Conservation (phyloP, 495 filamentous ascomycete genomes). For the Penicillium canariense region DNA sequence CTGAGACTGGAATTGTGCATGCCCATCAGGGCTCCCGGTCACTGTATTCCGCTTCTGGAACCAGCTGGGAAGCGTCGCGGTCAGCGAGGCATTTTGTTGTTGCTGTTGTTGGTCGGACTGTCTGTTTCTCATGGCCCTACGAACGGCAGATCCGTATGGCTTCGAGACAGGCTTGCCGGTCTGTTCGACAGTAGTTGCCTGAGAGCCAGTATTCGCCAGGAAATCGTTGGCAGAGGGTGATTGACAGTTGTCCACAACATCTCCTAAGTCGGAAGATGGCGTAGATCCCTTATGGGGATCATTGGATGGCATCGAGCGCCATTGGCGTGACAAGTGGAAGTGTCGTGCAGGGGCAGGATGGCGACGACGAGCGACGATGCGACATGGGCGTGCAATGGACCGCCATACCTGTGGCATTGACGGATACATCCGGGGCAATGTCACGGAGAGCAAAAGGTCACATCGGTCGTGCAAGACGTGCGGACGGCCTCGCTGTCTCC, state of each 20-base stretch:
- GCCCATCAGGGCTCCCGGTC: constrained; percentile 12
- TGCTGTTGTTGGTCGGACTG: constrained; percentile 18
- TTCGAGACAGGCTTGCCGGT: constrained; percentile 22
- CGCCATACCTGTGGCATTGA: constrained; percentile 42
- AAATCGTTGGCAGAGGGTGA: constrained; percentile 23
- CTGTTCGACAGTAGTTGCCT: constrained; percentile 14
- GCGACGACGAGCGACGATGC: constrained; percentile 44
- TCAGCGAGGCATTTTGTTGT: constrained; percentile 17
- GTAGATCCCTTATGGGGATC: constrained; percentile 29
- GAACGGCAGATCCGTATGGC: constrained; percentile 43
- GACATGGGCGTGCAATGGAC: constrained; percentile 41
- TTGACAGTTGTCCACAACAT: constrained; percentile 24
- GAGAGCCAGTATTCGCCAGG: constrained; percentile 9
- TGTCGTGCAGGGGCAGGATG: constrained; percentile 37
- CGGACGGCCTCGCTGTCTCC: not conserved
- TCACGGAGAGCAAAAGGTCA: constrained; percentile 16
- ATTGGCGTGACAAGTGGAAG: constrained; percentile 38
- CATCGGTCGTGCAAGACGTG: constrained; percentile 17
- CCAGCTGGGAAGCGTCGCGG: constrained; percentile 38
- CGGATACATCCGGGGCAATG: constrained; percentile 41
- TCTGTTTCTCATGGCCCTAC: constrained; percentile 39
- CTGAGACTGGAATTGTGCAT: constrained; percentile 19
- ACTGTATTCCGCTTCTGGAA: constrained; percentile 39
- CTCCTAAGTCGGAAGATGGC: constrained; percentile 7
- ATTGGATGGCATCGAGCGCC: constrained; percentile 33